Percentiles rank a stretch among this genome's conserved stretches.
These are phyloP conservation scores for Microcera coccophila DNA, from an alignment of 2,329 filamentous ascomycete species.

Conservation along the genomic window DNA sequence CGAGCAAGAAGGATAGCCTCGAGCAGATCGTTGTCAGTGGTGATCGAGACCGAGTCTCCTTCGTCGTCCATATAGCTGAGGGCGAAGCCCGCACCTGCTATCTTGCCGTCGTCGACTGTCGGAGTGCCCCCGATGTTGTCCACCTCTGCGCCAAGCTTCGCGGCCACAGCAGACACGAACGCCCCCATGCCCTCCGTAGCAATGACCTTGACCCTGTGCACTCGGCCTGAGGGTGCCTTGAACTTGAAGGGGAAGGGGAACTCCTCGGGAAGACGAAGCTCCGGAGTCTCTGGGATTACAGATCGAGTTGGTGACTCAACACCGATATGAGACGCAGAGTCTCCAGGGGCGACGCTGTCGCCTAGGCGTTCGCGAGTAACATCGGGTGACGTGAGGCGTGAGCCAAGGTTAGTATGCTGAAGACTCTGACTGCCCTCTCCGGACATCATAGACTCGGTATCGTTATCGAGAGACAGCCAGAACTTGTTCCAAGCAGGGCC, in stretches of 20 bases:
- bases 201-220: conserved; percentile 84
- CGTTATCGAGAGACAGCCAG: conserved; percentile 92
- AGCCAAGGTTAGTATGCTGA: conserved; percentile 59
- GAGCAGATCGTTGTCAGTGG: conserved; percentile 85
- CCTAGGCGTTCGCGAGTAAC: conserved; percentile 63
- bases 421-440: conserved; percentile 78
- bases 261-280: conserved; percentile 60
- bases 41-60: conserved; percentile 94
- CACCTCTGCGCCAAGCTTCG: conserved; percentile 80
- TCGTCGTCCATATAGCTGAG: conserved; percentile 96
- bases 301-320: conserved; percentile 72
- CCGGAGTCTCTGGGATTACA: conserved; percentile 46
- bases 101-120: conserved; percentile 70
- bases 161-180: conserved; percentile 70
- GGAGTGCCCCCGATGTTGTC: conserved; percentile 80
- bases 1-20: conserved; percentile 86
- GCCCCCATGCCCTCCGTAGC: conserved; percentile 76
- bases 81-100: conserved; percentile 77
- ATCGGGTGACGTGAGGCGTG: conserved; percentile 78
- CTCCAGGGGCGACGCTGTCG: conserved; percentile 85
- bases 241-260: conserved; percentile 96
- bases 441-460: conserved; percentile 94
- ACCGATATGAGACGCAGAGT: conserved; percentile 91
- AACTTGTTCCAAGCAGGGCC: conserved; percentile 99
- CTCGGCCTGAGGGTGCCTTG: conserved; percentile 91